These are phyloP conservation scores for Tricholomella constricta DNA, from an alignment of 768 basidiomycete species.

Conservation along the genomic window DNA sequence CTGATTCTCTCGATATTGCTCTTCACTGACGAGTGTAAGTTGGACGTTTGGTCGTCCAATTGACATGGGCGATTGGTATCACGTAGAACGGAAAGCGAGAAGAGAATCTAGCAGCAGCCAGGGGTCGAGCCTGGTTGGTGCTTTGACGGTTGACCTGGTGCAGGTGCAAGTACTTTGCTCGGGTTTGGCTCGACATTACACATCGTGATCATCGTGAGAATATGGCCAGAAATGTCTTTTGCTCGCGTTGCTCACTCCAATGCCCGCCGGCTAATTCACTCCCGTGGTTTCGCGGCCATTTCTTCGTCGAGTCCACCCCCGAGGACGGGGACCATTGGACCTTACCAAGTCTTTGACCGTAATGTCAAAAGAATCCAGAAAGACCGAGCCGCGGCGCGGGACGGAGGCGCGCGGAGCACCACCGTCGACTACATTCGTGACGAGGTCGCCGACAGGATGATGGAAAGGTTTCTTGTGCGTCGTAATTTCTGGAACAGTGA, in stretches of 20 bases:
- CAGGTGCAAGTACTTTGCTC: neutral
- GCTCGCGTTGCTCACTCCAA: conserved; percentile 16
- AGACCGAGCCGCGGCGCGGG: conserved; percentile 65
- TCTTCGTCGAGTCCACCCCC: conserved; percentile 43
- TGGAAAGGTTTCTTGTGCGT: conserved; percentile 84
- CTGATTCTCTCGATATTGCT: conserved; percentile 32
- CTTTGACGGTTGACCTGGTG: too few species aligned
- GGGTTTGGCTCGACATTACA: neutral
- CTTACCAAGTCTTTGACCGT: conserved; percentile 89
- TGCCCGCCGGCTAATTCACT: conserved; percentile 15
- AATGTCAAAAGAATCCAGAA: conserved; percentile 74
- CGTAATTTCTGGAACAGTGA: neutral
- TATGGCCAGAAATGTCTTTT: conserved; percentile 22
- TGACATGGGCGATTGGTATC: conserved; percentile 8
- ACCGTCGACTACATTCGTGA: conserved; percentile 90
- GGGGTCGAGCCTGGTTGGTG: neutral
- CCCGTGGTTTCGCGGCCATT: conserved; percentile 51
- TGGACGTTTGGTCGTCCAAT: conserved; percentile 14
- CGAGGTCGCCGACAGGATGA: conserved; percentile 87
- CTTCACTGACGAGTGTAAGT: conserved; percentile 20
- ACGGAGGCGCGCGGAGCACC: conserved; percentile 62
- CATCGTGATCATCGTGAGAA: conserved; percentile 16
- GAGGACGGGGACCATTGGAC: conserved; percentile 50
- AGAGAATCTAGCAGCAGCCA: neutral
- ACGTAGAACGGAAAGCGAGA: neutral